phyloP scores from a whole-genome alignment of 2,329 filamentous ascomycete species.

The Neopestalotiopsis rosae region DNA sequence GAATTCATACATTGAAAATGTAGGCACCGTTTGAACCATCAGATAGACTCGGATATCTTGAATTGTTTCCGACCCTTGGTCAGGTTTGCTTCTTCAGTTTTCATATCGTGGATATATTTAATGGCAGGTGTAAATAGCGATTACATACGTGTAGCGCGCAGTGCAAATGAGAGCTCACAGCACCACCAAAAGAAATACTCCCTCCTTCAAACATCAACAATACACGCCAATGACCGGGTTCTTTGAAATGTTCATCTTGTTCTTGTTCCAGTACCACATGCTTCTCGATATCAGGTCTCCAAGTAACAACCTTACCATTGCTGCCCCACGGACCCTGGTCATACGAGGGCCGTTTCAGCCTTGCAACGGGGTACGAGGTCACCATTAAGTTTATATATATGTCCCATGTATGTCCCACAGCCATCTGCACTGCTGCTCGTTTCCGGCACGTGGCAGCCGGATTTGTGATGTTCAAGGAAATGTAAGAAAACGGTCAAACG shows the following conservation, averaged over 20 bases:
- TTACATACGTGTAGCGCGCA: too few species aligned
- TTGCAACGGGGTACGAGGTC: not conserved
- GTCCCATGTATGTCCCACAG: not conserved
- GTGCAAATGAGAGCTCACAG: too few species aligned
- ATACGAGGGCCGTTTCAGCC: constrained; percentile 16
- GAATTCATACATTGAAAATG: too few species aligned
- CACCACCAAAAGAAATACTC: too few species aligned
- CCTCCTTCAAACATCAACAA: too few species aligned
- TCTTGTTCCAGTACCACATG: not conserved
- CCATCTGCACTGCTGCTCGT: not conserved
- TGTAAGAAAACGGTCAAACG: not conserved
- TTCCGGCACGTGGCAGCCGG: not conserved
- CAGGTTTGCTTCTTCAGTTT: too few species aligned
- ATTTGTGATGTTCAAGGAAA: not conserved
- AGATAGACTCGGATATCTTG: too few species aligned
- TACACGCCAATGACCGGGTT: too few species aligned
- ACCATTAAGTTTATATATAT: not conserved
- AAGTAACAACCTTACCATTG: not conserved
- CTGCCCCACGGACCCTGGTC: constrained; percentile 13
- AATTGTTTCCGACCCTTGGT: too few species aligned
- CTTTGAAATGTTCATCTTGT: not conserved
- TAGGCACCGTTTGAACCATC: too few species aligned
- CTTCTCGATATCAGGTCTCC: not conserved
- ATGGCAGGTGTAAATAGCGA: too few species aligned
- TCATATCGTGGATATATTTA: too few species aligned